A percentile compares a stretch with the other conserved stretches of the same genome.
These are phyloP conservation scores for Amylostereum areolatum DNA, from an alignment of 1,284 basidiomycete genomes.

Conservation along the genomic window DNA sequence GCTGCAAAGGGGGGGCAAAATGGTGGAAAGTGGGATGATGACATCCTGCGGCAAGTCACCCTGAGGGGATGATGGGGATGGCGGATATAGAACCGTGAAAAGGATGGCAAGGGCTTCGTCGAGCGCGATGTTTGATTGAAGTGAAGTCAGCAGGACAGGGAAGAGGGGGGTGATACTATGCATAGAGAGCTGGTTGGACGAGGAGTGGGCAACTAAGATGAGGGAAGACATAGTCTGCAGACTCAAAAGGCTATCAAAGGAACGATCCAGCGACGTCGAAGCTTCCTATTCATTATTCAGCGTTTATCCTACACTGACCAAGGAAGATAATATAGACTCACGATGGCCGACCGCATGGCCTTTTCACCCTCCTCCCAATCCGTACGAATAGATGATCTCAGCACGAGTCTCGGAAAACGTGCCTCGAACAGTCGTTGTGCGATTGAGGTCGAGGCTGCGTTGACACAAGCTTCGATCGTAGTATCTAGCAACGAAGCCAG, in stretches of 20 bases:
- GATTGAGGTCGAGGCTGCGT: conserved; percentile 34
- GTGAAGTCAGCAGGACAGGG: conserved; percentile 39
- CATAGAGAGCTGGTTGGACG: conserved; percentile 15
- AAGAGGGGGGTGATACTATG: conserved; percentile 31
- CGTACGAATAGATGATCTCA: conserved; percentile 22
- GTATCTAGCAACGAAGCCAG: conserved; percentile 35
- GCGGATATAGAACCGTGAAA: conserved; percentile 33
- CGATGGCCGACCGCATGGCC: conserved; percentile 31
- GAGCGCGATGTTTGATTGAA: conserved; percentile 45
- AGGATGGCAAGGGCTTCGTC: conserved; percentile 57
- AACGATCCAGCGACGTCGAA: conserved; percentile 15
- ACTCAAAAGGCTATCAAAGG: conserved; percentile 7
- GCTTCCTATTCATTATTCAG: conserved; percentile 15
- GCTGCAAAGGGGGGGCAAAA: conserved; percentile 52
- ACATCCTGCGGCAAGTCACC: conserved; percentile 36
- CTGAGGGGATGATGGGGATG: conserved; percentile 12
- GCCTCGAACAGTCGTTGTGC: conserved; percentile 41
- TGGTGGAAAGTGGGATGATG: conserved; percentile 37
- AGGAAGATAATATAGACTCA: conserved; percentile 19
- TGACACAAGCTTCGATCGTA: conserved; percentile 32
- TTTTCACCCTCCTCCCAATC: conserved; percentile 35
- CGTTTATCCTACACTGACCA: neutral
- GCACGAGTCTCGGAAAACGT: conserved; percentile 39
- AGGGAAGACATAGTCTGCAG: conserved; percentile 31
- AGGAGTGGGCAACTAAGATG: conserved; percentile 42